Percentiles rank a stretch among this genome's conserved stretches.
Conservation (phyloP, 2,329 filamentous ascomycete genomes). For the Cordyceps tenuipes region DNA sequence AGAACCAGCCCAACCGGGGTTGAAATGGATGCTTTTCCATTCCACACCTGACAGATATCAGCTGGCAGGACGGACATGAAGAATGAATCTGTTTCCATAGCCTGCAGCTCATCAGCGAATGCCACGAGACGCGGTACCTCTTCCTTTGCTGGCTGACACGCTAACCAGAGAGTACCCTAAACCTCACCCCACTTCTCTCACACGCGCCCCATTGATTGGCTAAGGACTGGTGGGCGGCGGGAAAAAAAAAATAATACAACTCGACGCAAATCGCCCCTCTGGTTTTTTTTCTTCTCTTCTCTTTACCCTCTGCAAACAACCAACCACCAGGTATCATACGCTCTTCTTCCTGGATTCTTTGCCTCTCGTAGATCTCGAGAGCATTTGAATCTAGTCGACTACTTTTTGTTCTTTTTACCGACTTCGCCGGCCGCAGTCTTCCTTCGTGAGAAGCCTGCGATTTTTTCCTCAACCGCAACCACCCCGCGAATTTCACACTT, state of each 20-base stretch:
- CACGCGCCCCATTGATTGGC: constrained; percentile 11
- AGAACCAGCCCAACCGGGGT: neutral
- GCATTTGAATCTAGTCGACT: constrained; percentile 38
- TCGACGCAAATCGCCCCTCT: constrained; percentile 29
- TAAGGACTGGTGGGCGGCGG: constrained; percentile 19
- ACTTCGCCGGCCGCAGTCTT: constrained; percentile 25
- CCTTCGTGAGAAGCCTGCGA: constrained; percentile 26
- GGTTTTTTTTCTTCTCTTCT: constrained; percentile 27
- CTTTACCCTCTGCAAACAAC: constrained; percentile 22
- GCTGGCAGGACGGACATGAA: neutral
- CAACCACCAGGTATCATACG: constrained; percentile 23
- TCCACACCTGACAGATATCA: neutral
- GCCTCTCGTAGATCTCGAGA: constrained; percentile 38
- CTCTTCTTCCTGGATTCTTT: constrained; percentile 32
- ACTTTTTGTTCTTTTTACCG: constrained; percentile 19
- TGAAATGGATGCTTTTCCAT: neutral
- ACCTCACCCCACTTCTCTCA: constrained; percentile 9
- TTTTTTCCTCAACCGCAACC: constrained; percentile 27
- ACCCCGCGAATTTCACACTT: constrained; percentile 34
- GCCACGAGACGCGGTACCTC: neutral
- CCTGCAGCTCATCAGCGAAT: neutral
- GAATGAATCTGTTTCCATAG: neutral
- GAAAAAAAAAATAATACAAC: constrained; percentile 28
- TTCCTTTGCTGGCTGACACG: neutral
- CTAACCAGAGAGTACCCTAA: constrained; percentile 20